Evolutionary conservation across 1,284 basidiomycete species (phyloP), one percentile per base, ranked within the genome.

Genomic region (Athelia psychrophila): DNA sequence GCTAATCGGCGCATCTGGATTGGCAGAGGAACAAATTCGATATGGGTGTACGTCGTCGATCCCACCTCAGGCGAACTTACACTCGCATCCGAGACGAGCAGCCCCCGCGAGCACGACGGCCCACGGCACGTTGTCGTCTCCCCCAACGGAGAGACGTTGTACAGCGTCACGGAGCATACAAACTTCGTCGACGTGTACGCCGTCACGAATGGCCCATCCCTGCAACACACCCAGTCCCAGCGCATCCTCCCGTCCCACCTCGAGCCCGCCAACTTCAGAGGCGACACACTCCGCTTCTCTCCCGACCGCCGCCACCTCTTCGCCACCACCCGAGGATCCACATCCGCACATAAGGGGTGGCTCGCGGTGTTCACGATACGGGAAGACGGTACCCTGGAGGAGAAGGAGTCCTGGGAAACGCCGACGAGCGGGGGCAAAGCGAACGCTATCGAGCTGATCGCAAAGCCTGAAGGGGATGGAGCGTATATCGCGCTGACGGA

Each of bases 91-190:
- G 47, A 48, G n/a, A 48, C 47, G 10, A 5, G 8, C 15, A 67
- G 67, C 2, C 50, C 60, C 1, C 52, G 53, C 2, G 62, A 64
- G 0, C 66, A 74, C 23, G 77, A 79, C 50, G 78, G 76, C 1
- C 76, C 77, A 2, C 64, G 78, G 32, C 77, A 80, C 58, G 64
- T 79, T 50, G 76, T 76, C 52, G 56, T 79, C 1, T 77, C 78
- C 54, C 76, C 77, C 0, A 77, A 77, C 54, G 77, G 76, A 0
- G 71, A 65, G 46, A 56, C 76, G 0, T 58, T 79, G 3, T 79
- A 80, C 54, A 74, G 69, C 48, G 70, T 79, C 10, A 77, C 77
- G 2, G 78, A 80, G 55, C 77, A 80, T 48, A 69, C 73, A 5
- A 78, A 76, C 57, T 64, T 68, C 48, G 59, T 79, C 25, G 77